Evolutionary conservation across 495 filamentous ascomycete genomes (phyloP).

Genomic region (Evansstolkia leycettana): DNA sequence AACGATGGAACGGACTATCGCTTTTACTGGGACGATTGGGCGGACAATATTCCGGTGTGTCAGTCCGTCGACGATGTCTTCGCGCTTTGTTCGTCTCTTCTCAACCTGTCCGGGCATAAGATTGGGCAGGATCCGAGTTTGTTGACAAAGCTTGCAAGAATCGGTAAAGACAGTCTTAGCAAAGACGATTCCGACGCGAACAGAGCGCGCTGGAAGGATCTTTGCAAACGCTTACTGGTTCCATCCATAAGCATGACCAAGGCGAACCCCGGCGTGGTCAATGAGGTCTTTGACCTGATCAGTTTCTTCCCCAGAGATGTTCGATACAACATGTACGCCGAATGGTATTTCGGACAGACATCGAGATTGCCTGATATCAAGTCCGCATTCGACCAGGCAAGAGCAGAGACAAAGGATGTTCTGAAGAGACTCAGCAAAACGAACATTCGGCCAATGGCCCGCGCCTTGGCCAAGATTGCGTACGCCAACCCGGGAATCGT

Average conservation of each 20-base stretch:
- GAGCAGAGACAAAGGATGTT: slow-evolving; percentile 63
- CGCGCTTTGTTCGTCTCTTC: slow-evolving; percentile 68
- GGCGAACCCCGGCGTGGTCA: slow-evolving; percentile 68
- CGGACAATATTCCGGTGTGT: slow-evolving; percentile 82
- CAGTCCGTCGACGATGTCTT: slow-evolving; percentile 86
- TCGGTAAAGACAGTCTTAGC: slow-evolving; percentile 62
- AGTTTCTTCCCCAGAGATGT: slow-evolving; percentile 61
- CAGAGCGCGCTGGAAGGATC: slow-evolving; percentile 57
- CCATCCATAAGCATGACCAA: slow-evolving; percentile 76
- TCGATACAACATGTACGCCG: slow-evolving; percentile 82
- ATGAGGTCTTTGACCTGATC: slow-evolving; percentile 73
- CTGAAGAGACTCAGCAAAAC: slow-evolving; percentile 77
- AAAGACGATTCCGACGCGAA: slow-evolving; percentile 61
- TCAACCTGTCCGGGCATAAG: slow-evolving; percentile 75
- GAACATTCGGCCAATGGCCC: slow-evolving; percentile 74
- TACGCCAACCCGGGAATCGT: slow-evolving; percentile 83
- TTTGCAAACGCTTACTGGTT: slow-evolving; percentile 70
- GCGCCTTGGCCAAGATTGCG: slow-evolving; percentile 75
- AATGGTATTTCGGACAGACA: slow-evolving; percentile 73
- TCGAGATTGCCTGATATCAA: slow-evolving; percentile 69
- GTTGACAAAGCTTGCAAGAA: slow-evolving; percentile 67
- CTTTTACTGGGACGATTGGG: slow-evolving; percentile 98
- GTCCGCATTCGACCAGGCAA: slow-evolving; percentile 62
- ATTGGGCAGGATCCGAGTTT: slow-evolving; percentile 73
- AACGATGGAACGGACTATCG: slow-evolving; percentile 64